Percentiles rank a stretch among this genome's conserved stretches.
Conservation (phyloP, 139 green algal genomes). For the Edaphochlamys debaryana region DNA sequence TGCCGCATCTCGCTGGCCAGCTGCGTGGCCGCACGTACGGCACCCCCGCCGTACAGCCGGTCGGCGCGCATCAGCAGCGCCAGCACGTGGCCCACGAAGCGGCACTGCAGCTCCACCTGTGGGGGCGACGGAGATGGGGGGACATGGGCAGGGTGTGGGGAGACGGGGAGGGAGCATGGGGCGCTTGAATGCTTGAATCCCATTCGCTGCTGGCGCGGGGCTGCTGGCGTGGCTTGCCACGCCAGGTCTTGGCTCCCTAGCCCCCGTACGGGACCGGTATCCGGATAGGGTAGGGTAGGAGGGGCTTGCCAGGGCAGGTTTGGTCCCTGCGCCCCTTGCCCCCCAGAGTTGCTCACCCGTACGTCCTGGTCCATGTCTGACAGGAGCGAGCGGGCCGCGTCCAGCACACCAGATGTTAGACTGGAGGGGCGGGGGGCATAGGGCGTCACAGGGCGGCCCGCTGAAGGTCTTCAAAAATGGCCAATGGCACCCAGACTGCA, state of each 20-base stretch:
- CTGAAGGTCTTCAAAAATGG: too few relatives aligned
- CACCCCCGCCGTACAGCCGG: conserved; percentile 35
- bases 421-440: too few relatives aligned
- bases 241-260: too few relatives aligned
- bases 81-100: conserved; percentile 43
- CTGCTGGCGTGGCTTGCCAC: too few relatives aligned
- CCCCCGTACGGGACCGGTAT: too few relatives aligned
- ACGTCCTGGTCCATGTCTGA: conserved; percentile 2
- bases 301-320: background rate
- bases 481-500: too few relatives aligned
- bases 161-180: too few relatives aligned
- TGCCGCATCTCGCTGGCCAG: conserved; percentile 41
- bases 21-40: conserved; percentile 44
- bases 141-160: too few relatives aligned
- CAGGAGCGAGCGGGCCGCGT: background rate
- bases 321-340: background rate
- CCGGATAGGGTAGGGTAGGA: background rate
- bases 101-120: conserved; percentile 42
- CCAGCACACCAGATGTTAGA: conserved; percentile 21
- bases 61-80: conserved; percentile 22
- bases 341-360: background rate
- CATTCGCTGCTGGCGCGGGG: too few relatives aligned
- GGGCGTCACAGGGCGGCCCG: too few relatives aligned
- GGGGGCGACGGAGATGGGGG: background rate
- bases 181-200: too few relatives aligned